phyloP scores from a whole-genome alignment of 2,329 filamentous ascomycete genomes.

The Epichloe brachyelytri region DNA sequence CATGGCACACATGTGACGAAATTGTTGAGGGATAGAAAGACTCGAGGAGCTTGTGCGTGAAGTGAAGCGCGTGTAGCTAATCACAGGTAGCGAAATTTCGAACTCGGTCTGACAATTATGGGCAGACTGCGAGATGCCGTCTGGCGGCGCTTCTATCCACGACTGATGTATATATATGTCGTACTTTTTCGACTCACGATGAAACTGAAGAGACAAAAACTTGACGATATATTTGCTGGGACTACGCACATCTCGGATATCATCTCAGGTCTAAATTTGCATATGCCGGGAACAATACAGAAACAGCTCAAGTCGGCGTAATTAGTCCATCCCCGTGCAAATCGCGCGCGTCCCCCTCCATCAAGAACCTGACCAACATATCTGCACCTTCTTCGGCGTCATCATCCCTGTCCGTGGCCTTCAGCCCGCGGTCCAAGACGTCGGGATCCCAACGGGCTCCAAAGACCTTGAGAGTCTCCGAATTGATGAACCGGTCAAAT shows the following conservation, averaged over 20 bases:
- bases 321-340: not conserved
- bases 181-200: too few species aligned
- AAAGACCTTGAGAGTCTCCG: not conserved
- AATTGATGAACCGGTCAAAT: not conserved
- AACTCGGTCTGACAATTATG: not conserved
- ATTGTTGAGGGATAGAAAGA: constrained; percentile 53
- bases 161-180: too few species aligned
- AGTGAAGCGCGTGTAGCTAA: not conserved
- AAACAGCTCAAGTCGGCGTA: not conserved
- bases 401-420: not conserved
- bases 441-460: not conserved
- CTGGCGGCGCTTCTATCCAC: too few species aligned
- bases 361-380: not conserved
- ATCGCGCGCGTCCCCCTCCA: not conserved
- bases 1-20: constrained; percentile 55
- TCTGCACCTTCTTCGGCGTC: not conserved
- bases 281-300: not conserved
- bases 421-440: not conserved
- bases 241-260: too few species aligned
- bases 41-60: constrained; percentile 25
- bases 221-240: too few species aligned
- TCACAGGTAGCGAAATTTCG: not conserved
- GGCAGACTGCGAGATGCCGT: too few species aligned
- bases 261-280: too few species aligned
- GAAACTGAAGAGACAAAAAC: too few species aligned